Percentiles rank a stretch among this genome's conserved stretches.
These are phyloP conservation scores for Isabelozyma rhagii DNA, from an alignment of 805 yeast species.

Conservation along the genomic window DNA sequence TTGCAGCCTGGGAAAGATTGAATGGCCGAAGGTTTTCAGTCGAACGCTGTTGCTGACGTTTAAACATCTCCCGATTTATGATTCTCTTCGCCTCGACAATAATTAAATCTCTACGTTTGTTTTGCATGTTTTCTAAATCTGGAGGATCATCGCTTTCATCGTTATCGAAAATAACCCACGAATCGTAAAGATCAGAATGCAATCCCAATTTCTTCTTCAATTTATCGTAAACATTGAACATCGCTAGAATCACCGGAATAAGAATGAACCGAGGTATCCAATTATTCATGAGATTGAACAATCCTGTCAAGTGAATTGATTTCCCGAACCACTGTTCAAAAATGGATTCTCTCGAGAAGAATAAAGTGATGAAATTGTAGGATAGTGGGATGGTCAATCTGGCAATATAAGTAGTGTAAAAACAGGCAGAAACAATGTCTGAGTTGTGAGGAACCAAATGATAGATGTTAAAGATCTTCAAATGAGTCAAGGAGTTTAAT, in stretches of 20 bases:
- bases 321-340: constrained; percentile 75
- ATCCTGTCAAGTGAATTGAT: constrained; percentile 70
- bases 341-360: constrained; percentile 47
- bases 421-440: constrained; percentile 71
- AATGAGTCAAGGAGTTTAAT: constrained; percentile 59
- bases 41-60: constrained; percentile 13
- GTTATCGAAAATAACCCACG: constrained; percentile 38
- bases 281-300: constrained; percentile 69
- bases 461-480: constrained; percentile 72
- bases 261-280: constrained; percentile 73
- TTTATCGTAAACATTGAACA: constrained; percentile 65
- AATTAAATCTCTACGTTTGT: constrained; percentile 30
- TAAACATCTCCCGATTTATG: constrained; percentile 29
- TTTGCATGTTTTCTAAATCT: constrained; percentile 12
- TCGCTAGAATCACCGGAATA: constrained; percentile 64
- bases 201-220: constrained; percentile 42
- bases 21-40: constrained; percentile 22
- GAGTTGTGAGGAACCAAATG: constrained; percentile 70
- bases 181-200: constrained; percentile 33
- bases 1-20: constrained; percentile 21
- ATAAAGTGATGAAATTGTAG: constrained; percentile 71
- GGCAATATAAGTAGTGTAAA: constrained; percentile 77
- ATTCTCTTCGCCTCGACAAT: constrained; percentile 44
- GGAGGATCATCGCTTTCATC: constrained; percentile 15
- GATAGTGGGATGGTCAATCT: constrained; percentile 80